These are phyloP conservation scores for Globisporangium takayamanum DNA, from an alignment of 352 stramenopile genomes.

Conservation along the genomic window DNA sequence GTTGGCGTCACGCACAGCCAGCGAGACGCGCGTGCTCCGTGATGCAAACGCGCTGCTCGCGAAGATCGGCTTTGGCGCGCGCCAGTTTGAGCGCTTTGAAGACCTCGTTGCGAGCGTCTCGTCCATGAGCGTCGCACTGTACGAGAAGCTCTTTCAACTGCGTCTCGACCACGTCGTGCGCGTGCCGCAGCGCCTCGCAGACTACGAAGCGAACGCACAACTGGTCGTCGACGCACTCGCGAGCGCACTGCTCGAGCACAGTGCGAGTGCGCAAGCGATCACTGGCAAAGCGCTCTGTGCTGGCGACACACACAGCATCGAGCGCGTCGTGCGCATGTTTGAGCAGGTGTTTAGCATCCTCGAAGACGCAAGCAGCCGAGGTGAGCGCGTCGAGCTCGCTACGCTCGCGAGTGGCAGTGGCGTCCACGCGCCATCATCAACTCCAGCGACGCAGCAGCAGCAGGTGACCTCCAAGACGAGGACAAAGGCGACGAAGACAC, in stretches of 20 bases:
- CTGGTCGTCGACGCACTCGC: constrained; percentile 75
- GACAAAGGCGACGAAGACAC: constrained; percentile 1
- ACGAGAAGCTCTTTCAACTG: constrained; percentile 89
- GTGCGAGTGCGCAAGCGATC: constrained; percentile 16
- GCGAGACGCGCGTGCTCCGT: constrained; percentile 14
- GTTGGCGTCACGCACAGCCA: neutral
- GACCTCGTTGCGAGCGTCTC: constrained; percentile 85
- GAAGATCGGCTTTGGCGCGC: constrained; percentile 71
- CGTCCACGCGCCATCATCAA: neutral
- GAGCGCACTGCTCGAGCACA: constrained; percentile 62
- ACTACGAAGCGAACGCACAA: constrained; percentile 88
- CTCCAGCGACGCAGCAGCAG: neutral
- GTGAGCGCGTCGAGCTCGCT: constrained; percentile 8
- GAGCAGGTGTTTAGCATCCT: constrained; percentile 52
- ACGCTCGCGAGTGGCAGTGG: neutral
- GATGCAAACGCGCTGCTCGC: constrained; percentile 77
- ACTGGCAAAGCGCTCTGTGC: constrained; percentile 48
- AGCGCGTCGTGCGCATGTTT: constrained; percentile 45
- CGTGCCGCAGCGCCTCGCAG: constrained; percentile 39
- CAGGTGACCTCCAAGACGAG: neutral
- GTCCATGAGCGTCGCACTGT: constrained; percentile 89
- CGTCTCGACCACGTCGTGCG: constrained; percentile 63
- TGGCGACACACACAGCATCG: constrained; percentile 46
- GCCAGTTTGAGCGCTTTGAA: constrained; percentile 61
- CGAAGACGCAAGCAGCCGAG: constrained; percentile 29